Base-by-base conservation (phyloP, 2,329 filamentous ascomycete genomes). In the Hypomyces perniciosus region DNA sequence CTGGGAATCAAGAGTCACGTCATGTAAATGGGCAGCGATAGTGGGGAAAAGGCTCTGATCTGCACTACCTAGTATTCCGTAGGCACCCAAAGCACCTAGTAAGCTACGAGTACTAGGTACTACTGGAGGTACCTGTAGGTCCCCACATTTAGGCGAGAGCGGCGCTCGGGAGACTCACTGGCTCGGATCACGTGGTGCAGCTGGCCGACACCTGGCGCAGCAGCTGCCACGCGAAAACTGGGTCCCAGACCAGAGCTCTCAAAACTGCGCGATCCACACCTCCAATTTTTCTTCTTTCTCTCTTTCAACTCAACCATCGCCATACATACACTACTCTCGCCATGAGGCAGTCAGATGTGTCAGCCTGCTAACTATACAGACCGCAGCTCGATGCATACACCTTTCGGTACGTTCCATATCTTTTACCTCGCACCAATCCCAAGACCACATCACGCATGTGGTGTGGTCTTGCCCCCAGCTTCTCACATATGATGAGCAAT, bases 401-500 rank as follows among this genome's bases (percentile, higher is more conserved):
- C 33, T 8, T 35, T 35, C 9, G 28, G n/a, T 45, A 45, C 42
- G 29, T 20, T 33, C 20, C 20, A 20, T 20, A 20, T 8, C 29
- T 9, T 12, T 20, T 28, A 3, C 40, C 29, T 13, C 42, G 33
- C 43, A 10, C 12, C 28, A 30, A 8, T 10, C 27, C 26, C 41
- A 8, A 28, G n/a, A 41, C 8, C 6, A 26, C 28, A 45, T 37
- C 10, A 8, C 20, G 20, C 20, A 3, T 20, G 20, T 20, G 20
- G 20, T 20, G 20, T 20, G 20, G 20, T 20, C 20, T 20, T 31
- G 12, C 40, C 30, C 38, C 13, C 20, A 35, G 44, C 40, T 45
- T 54, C 59, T 64, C 61, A 61, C 61, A 61, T 57, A 72, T 72
- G 70, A 72, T 72, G 70, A 70, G 60, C 62, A 62, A 56, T 61